Conservation (phyloP, 768 basidiomycete genomes). For the Termitomyces sp. region DNA sequence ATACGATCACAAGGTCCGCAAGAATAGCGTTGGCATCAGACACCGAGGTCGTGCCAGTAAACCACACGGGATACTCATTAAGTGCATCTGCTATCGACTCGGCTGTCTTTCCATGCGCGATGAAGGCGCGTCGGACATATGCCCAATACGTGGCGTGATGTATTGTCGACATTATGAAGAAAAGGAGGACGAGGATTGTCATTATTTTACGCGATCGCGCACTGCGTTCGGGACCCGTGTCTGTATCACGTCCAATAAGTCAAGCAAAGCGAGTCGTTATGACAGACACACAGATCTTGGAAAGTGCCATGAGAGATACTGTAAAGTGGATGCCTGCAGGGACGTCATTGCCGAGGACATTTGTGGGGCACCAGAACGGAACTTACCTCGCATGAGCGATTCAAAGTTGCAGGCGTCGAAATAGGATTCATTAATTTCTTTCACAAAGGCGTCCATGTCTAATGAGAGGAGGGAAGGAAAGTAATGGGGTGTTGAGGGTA, state of each 20-base stretch:
- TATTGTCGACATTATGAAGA: conserved; percentile 15
- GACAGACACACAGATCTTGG: conserved; percentile 10
- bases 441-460: conserved; percentile 2
- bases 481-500: not conserved
- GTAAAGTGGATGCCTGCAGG: conserved; percentile 12
- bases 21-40: conserved; percentile 14
- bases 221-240: conserved; percentile 10
- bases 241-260: not conserved
- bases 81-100: conserved; percentile 10
- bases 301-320: conserved; percentile 9
- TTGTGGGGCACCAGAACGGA: not conserved
- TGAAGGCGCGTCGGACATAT: conserved; percentile 13
- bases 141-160: conserved; percentile 13
- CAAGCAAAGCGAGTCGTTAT: not conserved
- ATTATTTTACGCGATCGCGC: conserved; percentile 8
- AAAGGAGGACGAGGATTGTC: conserved; percentile 10
- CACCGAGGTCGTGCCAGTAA: conserved; percentile 9
- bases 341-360: not conserved
- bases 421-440: conserved; percentile 14
- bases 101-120: conserved; percentile 9
- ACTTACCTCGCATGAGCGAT: conserved; percentile 14
- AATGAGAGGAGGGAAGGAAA: not conserved
- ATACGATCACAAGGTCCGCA: conserved; percentile 11
- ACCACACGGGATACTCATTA: conserved; percentile 12
- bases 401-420: conserved; percentile 15